Evolutionary conservation across 345 rosid genomes (phyloP).

Genomic region (rapeseed (Brassica napus)): Da-Ae NC_063452.1:62068001-62068500

Average conservation of each 20-base stretch:
- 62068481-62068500: conserved; percentile 55
- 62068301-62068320: conserved; percentile 63
- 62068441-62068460: conserved; percentile 60
- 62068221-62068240: conserved; percentile 64
- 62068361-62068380: conserved; percentile 78
- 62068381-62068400: conserved; percentile 64
- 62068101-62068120: conserved; percentile 55
- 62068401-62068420: conserved; percentile 63
- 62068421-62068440: conserved; percentile 58
- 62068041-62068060: conserved; percentile 66
- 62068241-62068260: conserved; percentile 66
- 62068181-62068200: conserved; percentile 78
- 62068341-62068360: conserved; percentile 77
- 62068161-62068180: neutral
- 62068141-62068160: conserved; percentile 4
- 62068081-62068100: conserved; percentile 77
- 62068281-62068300: conserved; percentile 83
- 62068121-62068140: conserved; percentile 10
- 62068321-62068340: conserved; percentile 54
- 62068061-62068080: conserved; percentile 57
- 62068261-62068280: conserved; percentile 87
- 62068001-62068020: conserved; percentile 54
- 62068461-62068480: conserved; percentile 57
- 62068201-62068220: conserved; percentile 54
- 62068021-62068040: conserved; percentile 66